Evolutionary conservation across 768 basidiomycete species (phyloP).

Genomic region (Lentinula boryana): DNA sequence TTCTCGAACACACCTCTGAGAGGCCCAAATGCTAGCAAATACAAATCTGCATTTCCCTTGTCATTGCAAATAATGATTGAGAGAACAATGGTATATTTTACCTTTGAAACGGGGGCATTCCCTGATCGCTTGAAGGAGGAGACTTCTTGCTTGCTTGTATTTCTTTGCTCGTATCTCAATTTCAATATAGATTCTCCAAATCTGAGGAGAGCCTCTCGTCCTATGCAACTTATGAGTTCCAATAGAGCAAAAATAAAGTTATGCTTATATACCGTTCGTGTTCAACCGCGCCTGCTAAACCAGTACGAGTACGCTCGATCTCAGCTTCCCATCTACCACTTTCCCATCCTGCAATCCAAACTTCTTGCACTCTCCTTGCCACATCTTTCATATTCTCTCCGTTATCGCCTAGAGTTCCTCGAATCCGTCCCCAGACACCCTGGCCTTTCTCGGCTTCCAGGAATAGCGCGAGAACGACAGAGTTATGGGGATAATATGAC

Average conservation of each 20-base stretch:
- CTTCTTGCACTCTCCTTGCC: slow-evolving; percentile 54
- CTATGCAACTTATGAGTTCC: slow-evolving; percentile 26
- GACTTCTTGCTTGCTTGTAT: slow-evolving; percentile 56
- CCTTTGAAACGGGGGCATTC: slow-evolving; percentile 78
- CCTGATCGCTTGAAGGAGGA: slow-evolving; percentile 67
- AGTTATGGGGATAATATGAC: slow-evolving; percentile 60
- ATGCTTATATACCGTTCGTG: slow-evolving; percentile 51
- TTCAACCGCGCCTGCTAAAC: slow-evolving; percentile 56
- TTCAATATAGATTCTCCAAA: slow-evolving; percentile 74
- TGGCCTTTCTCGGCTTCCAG: slow-evolving; percentile 73
- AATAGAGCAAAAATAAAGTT: neutral
- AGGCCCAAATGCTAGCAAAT: slow-evolving; percentile 71
- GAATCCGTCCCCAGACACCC: slow-evolving; percentile 71
- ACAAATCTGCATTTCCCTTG: slow-evolving; percentile 45
- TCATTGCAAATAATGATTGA: neutral
- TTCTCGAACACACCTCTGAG: slow-evolving; percentile 56
- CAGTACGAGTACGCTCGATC: slow-evolving; percentile 62
- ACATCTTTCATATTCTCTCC: slow-evolving; percentile 47
- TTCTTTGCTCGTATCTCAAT: slow-evolving; percentile 67
- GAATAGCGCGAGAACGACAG: slow-evolving; percentile 65
- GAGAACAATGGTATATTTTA: slow-evolving; percentile 18
- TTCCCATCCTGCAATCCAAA: slow-evolving; percentile 82
- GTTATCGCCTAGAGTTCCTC: slow-evolving; percentile 47
- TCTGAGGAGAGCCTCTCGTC: slow-evolving; percentile 54
- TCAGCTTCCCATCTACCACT: slow-evolving; percentile 65